phyloP scores from a whole-genome alignment of 805 yeast species.

The Candida parachauliodes region DNA sequence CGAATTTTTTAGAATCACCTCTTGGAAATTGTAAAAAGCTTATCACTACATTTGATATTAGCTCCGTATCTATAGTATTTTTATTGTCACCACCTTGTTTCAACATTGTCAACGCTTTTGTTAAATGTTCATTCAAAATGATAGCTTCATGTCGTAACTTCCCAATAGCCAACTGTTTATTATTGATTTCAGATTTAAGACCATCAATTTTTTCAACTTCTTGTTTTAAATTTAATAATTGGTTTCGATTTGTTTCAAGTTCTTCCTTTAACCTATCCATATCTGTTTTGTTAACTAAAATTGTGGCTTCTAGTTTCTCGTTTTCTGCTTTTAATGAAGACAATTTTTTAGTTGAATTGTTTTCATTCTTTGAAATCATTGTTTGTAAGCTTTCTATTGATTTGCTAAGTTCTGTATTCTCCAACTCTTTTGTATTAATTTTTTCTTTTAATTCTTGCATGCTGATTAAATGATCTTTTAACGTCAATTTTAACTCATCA shows the following conservation, averaged over 20 bases:
- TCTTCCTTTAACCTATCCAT: slow-evolving; percentile 9
- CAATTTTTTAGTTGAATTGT: slow-evolving; percentile 17
- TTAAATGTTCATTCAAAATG: slow-evolving; percentile 86
- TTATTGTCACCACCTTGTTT: slow-evolving; percentile 61
- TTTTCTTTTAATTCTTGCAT: slow-evolving; percentile 47
- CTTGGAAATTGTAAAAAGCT: slow-evolving; percentile 85
- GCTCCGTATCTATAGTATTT: slow-evolving; percentile 80
- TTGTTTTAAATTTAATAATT: slow-evolving; percentile 22
- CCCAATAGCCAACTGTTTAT: slow-evolving; percentile 75
- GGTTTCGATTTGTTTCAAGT: slow-evolving; percentile 9
- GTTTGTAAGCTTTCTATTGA: slow-evolving; percentile 9
- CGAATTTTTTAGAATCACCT: slow-evolving; percentile 92
- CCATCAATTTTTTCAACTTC: slow-evolving; percentile 38
- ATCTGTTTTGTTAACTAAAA: slow-evolving; percentile 14
- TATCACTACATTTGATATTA: slow-evolving; percentile 79
- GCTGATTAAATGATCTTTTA: slow-evolving; percentile 37
- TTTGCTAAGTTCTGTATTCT: slow-evolving; percentile 12
- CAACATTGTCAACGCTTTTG: slow-evolving; percentile 85
- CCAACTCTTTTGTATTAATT: slow-evolving; percentile 25
- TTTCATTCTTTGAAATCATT: slow-evolving; percentile 1
- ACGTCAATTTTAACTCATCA: slow-evolving; percentile 36
- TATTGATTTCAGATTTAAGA: slow-evolving; percentile 51
- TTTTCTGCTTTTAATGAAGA: slow-evolving; percentile 13
- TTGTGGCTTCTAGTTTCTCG: slow-evolving; percentile 27
- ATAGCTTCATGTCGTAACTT: slow-evolving; percentile 94